A percentile compares a stretch with the other conserved stretches of the same genome.
Evolutionary conservation across 169 alveolate genomes (phyloP).

Genomic region (Blepharisma undulans): DNA sequence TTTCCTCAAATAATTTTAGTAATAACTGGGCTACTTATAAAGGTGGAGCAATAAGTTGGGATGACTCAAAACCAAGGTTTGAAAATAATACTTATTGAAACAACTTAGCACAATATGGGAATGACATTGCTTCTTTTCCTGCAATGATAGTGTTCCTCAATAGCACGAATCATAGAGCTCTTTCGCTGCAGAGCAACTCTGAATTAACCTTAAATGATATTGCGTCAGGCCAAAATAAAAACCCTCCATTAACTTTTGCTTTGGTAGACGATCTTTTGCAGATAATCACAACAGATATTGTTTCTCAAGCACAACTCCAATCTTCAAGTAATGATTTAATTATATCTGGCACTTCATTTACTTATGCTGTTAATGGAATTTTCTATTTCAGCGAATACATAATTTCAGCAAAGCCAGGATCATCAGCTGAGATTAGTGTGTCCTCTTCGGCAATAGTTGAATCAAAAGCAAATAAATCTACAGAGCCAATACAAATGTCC

Average conservation of each 20-base stretch:
- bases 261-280: neutral
- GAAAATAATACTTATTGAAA: neutral
- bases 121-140: slow-evolving; percentile 10
- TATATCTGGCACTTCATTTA: neutral
- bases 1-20: too few relatives aligned
- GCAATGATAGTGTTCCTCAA: too few relatives aligned
- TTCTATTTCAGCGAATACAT: neutral
- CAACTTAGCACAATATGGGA: slow-evolving; percentile 15
- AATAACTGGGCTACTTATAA: neutral
- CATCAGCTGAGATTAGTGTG: too few relatives aligned
- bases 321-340: neutral
- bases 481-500: neutral
- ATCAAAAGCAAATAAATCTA: neutral
- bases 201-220: too few relatives aligned
- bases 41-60: neutral
- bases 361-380: neutral
- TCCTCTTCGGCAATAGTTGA: neutral
- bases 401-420: neutral
- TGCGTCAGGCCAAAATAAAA: neutral
- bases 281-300: neutral
- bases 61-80: neutral
- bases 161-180: too few relatives aligned
- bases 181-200: too few relatives aligned
- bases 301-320: neutral
- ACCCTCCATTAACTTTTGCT: neutral